Evolutionary conservation across 371 early-diverging fungal species (phyloP), one percentile per base, ranked within the genome.

Genomic region (Mucor racemosus): DNA sequence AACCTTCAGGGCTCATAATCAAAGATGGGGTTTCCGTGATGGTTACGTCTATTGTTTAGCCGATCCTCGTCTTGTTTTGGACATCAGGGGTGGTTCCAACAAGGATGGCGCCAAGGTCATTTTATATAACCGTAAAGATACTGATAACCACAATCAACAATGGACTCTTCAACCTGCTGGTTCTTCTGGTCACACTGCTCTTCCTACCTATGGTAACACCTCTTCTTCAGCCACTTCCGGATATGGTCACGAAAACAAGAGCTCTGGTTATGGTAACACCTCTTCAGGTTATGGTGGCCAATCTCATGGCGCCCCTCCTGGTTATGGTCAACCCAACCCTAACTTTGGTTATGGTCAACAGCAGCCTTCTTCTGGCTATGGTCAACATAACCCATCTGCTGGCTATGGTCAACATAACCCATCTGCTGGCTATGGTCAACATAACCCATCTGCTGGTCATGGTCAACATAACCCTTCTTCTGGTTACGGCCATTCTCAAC

Each of bases 1-100:
- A 38, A 10, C 26, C 3, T 26, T 34, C 64, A 79, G 79, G 74
- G 67, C 84, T 26, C 75, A 77, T 15, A 80, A 84, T 55, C 84
- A 81, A 63, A 69, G 84, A 55, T 84, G 75, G 69, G 77, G 78
- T 17, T 69, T 60, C 48, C 73, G 81, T 38, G 76, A 84, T 58
- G 81, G 81, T 4, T 79, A 65, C 35, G 67, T 84, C 31, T 78
- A 81, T 64, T 67, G 64, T 13, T 65, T 75, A 19, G 76, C 78
- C 40, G 81, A 81, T 41, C 84, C 79, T 26, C 71, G 77, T 56
- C 67, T 84, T 33, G 79, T 84, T 15, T 65, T 79, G 48, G 75
- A 76, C 53, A 57, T 76, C 61, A 71, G 74, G 67, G 82, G 68
- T 71, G 63, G 41, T 13, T 34, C 33, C 35, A 13, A 40, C 38